Evolutionary conservation across 805 yeast species (phyloP).

Genomic region (Candida chauliodis): DNA sequence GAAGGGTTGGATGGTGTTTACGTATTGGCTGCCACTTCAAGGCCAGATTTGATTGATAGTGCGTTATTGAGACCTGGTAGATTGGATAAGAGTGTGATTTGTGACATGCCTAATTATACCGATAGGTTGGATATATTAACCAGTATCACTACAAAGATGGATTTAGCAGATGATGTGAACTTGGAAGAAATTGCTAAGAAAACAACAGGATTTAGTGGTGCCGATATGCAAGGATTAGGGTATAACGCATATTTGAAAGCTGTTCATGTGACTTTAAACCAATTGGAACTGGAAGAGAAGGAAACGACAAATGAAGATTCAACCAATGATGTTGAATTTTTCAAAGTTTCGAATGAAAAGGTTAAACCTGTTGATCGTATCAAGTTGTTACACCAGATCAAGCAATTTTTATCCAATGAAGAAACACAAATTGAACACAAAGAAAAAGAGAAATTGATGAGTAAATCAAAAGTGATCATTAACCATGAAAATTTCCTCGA

Average conservation of each 20-base stretch:
- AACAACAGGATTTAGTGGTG: constrained; percentile 86
- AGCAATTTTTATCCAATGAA: constrained; percentile 27
- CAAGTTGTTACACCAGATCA: constrained; percentile 40
- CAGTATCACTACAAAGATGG: constrained; percentile 60
- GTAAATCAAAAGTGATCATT: constrained; percentile 39
- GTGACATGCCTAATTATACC: constrained; percentile 74
- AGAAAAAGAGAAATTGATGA: constrained; percentile 9
- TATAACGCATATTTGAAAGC: constrained; percentile 90
- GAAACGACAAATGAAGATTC: constrained; percentile 11
- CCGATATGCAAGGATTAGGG: constrained; percentile 88
- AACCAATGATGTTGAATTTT: constrained; percentile 31
- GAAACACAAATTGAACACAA: constrained; percentile 5
- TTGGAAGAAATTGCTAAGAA: constrained; percentile 50
- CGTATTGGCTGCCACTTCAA: constrained; percentile 91
- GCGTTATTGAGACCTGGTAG: constrained; percentile 95
- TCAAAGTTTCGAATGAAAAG: constrained; percentile 35
- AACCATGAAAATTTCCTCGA: constrained; percentile 51
- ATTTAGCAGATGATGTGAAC: constrained; percentile 46
- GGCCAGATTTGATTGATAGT: constrained; percentile 94
- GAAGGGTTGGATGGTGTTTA: constrained; percentile 97
- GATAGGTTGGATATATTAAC: constrained; percentile 73
- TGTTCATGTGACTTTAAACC: constrained; percentile 64
- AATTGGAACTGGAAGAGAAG: constrained; percentile 30
- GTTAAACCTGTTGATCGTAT: constrained; percentile 39
- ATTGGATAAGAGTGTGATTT: constrained; percentile 84